Evolutionary conservation across 2,329 filamentous ascomycete species (phyloP).

Genomic region (Ophiobolus disseminans): DNA sequence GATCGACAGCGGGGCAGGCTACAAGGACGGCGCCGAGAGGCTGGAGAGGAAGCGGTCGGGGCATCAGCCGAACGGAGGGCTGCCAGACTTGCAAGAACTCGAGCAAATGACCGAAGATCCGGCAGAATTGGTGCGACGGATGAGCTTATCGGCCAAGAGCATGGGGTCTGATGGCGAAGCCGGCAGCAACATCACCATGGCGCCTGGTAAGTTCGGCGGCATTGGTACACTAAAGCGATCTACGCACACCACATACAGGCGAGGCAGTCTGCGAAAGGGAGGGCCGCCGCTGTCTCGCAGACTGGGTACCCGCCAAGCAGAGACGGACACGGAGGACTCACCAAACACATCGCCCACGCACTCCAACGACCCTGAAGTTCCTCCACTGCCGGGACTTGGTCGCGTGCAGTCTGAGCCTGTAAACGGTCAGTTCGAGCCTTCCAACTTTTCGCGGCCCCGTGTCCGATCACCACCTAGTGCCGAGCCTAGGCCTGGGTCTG

Average conservation of each 20-base stretch:
- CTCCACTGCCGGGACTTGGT: slow-evolving; percentile 57
- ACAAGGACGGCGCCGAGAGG: slow-evolving; percentile 83
- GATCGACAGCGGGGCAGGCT: slow-evolving; percentile 78
- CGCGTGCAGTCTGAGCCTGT: slow-evolving; percentile 75
- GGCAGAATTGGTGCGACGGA: slow-evolving; percentile 71
- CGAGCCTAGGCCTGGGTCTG: slow-evolving; percentile 27
- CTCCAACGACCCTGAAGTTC: slow-evolving; percentile 48
- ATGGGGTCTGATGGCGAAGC: slow-evolving; percentile 48
- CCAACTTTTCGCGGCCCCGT: slow-evolving; percentile 68
- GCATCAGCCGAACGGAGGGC: slow-evolving; percentile 57
- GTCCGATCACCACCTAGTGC: slow-evolving; percentile 37
- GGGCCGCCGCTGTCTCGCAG: slow-evolving; percentile 78
- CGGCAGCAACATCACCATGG: slow-evolving; percentile 68
- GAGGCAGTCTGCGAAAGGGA: slow-evolving; percentile 83
- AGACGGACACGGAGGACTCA: slow-evolving; percentile 64
- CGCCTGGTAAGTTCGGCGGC: slow-evolving; percentile 76
- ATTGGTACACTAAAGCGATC: slow-evolving; percentile 84
- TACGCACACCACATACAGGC: slow-evolving; percentile 88
- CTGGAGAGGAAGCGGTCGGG: slow-evolving; percentile 75
- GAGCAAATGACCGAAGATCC: slow-evolving; percentile 86
- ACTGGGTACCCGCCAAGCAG: slow-evolving; percentile 65
- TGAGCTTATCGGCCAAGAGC: slow-evolving; percentile 62
- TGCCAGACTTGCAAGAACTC: slow-evolving; percentile 67
- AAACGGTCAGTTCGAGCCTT: slow-evolving; percentile 44
- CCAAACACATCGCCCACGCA: slow-evolving; percentile 58